Evolutionary conservation across 225 moss, liverwort and hornwort species (phyloP).

Genomic region (Climacium dendroides): DNA sequence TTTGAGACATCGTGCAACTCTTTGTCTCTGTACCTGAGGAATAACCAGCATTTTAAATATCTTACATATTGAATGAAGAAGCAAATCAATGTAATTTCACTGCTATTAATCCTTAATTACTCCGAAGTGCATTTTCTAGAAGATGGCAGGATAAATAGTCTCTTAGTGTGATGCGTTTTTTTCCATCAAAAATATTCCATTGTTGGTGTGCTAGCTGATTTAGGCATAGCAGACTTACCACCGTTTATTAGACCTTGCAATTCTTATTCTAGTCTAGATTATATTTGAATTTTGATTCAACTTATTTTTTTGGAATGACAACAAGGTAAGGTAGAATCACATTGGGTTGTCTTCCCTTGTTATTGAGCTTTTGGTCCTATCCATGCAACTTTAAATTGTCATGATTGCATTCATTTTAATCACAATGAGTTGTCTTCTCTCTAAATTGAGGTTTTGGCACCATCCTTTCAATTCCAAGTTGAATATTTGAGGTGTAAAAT

Average conservation of each 20-base stretch:
- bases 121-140: neutral
- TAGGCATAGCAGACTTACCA: neutral
- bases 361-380: neutral
- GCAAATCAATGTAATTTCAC: neutral
- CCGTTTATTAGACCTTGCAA: neutral
- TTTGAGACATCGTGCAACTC: too few relatives aligned
- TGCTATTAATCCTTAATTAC: neutral
- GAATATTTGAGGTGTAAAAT: neutral
- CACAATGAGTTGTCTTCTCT: neutral
- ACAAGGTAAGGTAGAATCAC: accelerated
- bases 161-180: neutral
- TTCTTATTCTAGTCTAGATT: neutral
- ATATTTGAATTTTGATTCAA: neutral
- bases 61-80: neutral
- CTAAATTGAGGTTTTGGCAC: neutral
- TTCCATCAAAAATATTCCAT: neutral
- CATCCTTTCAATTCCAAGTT: neutral
- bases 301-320: neutral
- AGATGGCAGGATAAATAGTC: neutral
- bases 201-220: neutral
- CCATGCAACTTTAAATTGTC: neutral
- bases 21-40: neutral
- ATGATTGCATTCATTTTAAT: neutral
- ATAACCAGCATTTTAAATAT: neutral
- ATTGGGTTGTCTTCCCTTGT: neutral